phyloP scores from a whole-genome alignment of 1,284 basidiomycete species.

The Anthracocystis walkeri region DNA sequence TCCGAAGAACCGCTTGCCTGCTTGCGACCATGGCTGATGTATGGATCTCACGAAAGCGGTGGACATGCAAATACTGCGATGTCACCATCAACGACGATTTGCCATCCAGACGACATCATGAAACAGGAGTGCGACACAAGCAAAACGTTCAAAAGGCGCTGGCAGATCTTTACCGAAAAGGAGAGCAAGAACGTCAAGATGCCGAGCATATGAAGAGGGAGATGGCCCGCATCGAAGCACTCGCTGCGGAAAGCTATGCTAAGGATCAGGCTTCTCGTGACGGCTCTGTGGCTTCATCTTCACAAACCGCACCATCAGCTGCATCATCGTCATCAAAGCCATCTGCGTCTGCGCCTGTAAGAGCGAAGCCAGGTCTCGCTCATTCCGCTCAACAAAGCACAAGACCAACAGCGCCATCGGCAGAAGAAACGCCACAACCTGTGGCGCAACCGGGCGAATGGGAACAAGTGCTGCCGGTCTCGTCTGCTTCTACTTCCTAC shows the following conservation, averaged over 20 bases:
- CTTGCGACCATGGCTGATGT: constrained; percentile 60
- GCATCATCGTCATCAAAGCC: constrained; percentile 2
- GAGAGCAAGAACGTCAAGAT: constrained; percentile 87
- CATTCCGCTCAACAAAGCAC: neutral
- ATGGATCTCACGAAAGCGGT: constrained; percentile 64
- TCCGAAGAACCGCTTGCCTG: neutral
- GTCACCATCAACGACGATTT: constrained; percentile 65
- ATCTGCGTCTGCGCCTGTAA: neutral
- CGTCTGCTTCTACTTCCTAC: constrained; percentile 8
- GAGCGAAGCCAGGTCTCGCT: neutral
- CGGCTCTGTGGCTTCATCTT: constrained; percentile 19
- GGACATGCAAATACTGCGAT: constrained; percentile 69
- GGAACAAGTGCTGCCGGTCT: constrained; percentile 74
- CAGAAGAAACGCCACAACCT: constrained; percentile 75
- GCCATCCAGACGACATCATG: constrained; percentile 87
- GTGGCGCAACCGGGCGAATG: constrained; percentile 86
- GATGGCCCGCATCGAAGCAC: constrained; percentile 86
- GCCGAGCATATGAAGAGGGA: constrained; percentile 85
- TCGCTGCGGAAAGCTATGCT: constrained; percentile 68
- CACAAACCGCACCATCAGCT: constrained; percentile 70
- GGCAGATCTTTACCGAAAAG: constrained; percentile 89
- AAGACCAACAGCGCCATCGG: constrained; percentile 67
- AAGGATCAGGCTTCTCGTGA: constrained; percentile 55
- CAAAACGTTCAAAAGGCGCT: constrained; percentile 93
- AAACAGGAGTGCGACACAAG: constrained; percentile 91